Base-by-base conservation (phyloP, 2,329 filamentous ascomycete species). In the Endoconidiophora polonica region DNA sequence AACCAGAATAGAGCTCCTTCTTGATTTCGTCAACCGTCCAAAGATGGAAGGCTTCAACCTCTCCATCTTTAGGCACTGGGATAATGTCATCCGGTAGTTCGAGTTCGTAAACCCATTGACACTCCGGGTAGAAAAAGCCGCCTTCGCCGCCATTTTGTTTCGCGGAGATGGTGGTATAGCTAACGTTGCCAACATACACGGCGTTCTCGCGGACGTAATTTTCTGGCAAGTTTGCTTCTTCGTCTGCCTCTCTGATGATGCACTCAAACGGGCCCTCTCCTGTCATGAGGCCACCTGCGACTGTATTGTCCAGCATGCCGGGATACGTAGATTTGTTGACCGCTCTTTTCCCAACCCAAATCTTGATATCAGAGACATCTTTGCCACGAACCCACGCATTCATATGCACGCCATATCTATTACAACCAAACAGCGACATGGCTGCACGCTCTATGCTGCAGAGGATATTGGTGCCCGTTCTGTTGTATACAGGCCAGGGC, bases 271-370 rank as follows among this genome's bases (percentile, higher is more conserved):
- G 83, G 20, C 72, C 72, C 62, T 95, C 88, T 12, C 81, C 83
- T 0, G 85, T 84, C 62, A 82, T 79, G 57, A 96, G 79, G 0
- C 66, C 75, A n/a, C 75, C 75, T 0, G 88, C 91, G 5, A 94
- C 91, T 1, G 87, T 87, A 63, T 96, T 98, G 64, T 98, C 91
- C 56, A 98, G 70, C 74, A 95, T 88, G n/a, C 83, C 75, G 0
- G 83, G 81, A 60, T 90, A 98, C 0, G 87, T 95, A 56, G 84
- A 77, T 69, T 96, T 98, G 52, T 70, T 75, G 46, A 69, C 70
- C 10, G 87, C 76, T 7, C 91, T 74, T 43, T 80, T 74, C 3
- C 91, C 84, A 1, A 94, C 76, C 90, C 91, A 96, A 39, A 98
- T 71, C 59, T 78, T 81, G 42, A 94, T 65, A 38, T 62, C 64